Conservation (phyloP, 768 basidiomycete species). For the Lactarius vividus region DNA sequence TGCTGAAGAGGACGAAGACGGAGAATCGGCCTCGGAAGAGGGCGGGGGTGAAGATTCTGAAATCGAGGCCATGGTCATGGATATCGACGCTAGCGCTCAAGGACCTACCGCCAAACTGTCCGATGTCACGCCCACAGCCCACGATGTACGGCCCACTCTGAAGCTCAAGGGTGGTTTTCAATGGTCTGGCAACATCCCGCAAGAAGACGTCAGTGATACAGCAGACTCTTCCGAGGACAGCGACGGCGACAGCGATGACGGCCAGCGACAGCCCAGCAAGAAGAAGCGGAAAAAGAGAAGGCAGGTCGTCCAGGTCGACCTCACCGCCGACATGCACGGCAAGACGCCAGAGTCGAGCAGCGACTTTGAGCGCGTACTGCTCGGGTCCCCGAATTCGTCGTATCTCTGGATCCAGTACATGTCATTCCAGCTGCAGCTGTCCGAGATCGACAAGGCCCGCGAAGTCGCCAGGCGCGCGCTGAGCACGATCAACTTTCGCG, state of each 20-base stretch:
- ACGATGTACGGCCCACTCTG: slow-evolving; percentile 38
- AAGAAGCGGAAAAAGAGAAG: slow-evolving; percentile 67
- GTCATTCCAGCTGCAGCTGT: slow-evolving; percentile 97
- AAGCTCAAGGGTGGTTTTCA: slow-evolving; percentile 63
- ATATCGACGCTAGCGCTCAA: slow-evolving; percentile 35
- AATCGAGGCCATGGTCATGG: slow-evolving; percentile 42
- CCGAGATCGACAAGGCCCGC: slow-evolving; percentile 92
- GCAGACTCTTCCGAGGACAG: slow-evolving; percentile 49
- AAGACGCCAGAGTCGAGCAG: slow-evolving; percentile 85
- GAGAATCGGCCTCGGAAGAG: slow-evolving; percentile 25
- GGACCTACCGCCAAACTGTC: not conserved
- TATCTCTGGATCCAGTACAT: slow-evolving; percentile 99
- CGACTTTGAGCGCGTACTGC: slow-evolving; percentile 90
- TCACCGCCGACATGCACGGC: slow-evolving; percentile 85
- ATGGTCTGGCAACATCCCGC: slow-evolving; percentile 52
- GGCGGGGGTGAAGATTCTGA: slow-evolving; percentile 23
- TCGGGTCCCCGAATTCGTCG: slow-evolving; percentile 95
- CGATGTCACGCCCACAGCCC: not conserved
- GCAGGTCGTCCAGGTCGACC: slow-evolving; percentile 64
- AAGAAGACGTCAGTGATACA: slow-evolving; percentile 40
- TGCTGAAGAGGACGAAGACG: slow-evolving; percentile 30
- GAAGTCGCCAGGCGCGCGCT: slow-evolving; percentile 83
- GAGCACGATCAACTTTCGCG: slow-evolving; percentile 86
- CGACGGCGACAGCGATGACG: slow-evolving; percentile 49
- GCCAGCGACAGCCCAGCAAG: slow-evolving; percentile 49